Evolutionary conservation across 257 asterid species (phyloP).

Genomic region (Lantana camara): DNA sequence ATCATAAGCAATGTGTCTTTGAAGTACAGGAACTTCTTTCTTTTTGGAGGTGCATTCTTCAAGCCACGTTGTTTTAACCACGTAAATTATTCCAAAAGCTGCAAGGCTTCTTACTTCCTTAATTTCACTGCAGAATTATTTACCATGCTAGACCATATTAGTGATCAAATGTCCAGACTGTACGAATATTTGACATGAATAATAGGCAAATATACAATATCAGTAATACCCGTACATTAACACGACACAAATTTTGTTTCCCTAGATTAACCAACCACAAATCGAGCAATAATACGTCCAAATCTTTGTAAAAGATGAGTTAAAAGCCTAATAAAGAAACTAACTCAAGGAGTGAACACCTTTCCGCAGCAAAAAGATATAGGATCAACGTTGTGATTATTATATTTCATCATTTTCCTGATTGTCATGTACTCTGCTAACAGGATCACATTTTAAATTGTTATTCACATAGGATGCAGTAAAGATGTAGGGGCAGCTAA

Average conservation of each 20-base stretch:
- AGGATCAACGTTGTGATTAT: neutral
- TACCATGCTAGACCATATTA: conserved; percentile 25
- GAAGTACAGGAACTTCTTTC: conserved; percentile 80
- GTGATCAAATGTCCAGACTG: neutral
- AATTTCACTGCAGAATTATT: conserved; percentile 69
- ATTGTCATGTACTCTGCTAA: conserved; percentile 6
- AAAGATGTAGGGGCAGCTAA: neutral
- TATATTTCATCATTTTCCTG: conserved; percentile 19
- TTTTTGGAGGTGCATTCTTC: conserved; percentile 74
- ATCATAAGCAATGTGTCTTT: conserved; percentile 84
- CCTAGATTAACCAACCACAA: conserved; percentile 10
- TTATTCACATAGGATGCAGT: conserved; percentile 20
- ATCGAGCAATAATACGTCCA: conserved; percentile 16
- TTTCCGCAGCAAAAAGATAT: conserved; percentile 20
- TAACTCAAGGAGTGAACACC: neutral
- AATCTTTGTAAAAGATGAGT: conserved; percentile 10
- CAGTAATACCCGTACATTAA: conserved; percentile 5
- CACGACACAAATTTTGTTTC: conserved; percentile 5
- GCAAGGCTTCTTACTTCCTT: conserved; percentile 79
- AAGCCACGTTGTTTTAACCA: conserved; percentile 83
- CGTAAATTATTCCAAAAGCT: conserved; percentile 74
- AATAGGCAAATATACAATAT: conserved; percentile 4
- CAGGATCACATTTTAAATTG: conserved; percentile 5
- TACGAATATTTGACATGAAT: conserved; percentile 22
- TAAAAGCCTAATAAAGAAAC: neutral